Conservation (phyloP, 129 eudicot species). For the Saposhnikovia divaricata region DNA sequence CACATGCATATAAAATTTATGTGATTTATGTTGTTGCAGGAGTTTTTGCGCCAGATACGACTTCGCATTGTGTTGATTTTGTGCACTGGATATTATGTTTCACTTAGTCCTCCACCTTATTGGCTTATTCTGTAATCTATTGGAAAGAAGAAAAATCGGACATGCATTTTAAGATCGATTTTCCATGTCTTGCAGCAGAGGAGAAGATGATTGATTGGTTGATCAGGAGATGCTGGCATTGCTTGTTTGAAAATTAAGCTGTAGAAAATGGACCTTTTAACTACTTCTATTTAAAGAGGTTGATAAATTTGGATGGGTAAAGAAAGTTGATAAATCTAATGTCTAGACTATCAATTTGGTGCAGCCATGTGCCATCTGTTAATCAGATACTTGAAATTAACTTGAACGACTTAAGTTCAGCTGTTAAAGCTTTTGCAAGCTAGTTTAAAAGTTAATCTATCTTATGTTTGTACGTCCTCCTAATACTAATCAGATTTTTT, state of each 20-base stretch:
- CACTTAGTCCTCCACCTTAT: background rate
- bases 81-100: background rate
- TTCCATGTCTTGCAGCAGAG: constrained; percentile 15
- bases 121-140: background rate
- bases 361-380: constrained; percentile 9
- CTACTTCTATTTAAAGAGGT: background rate
- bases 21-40: background rate
- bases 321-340: constrained; percentile 3
- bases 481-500: background rate
- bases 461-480: background rate
- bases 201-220: constrained; percentile 2
- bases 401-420: background rate
- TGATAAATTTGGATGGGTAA: constrained; percentile 2
- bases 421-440: background rate
- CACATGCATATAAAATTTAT: background rate
- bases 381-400: background rate
- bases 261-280: constrained; percentile 14
- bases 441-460: background rate
- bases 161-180: background rate
- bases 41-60: background rate
- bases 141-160: background rate
- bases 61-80: no score
- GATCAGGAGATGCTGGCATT: background rate
- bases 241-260: constrained; percentile 1
- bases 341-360: background rate